These are phyloP conservation scores for Epichloe hybrida DNA, from an alignment of 2,329 filamentous ascomycete species.

Conservation along the genomic window DNA sequence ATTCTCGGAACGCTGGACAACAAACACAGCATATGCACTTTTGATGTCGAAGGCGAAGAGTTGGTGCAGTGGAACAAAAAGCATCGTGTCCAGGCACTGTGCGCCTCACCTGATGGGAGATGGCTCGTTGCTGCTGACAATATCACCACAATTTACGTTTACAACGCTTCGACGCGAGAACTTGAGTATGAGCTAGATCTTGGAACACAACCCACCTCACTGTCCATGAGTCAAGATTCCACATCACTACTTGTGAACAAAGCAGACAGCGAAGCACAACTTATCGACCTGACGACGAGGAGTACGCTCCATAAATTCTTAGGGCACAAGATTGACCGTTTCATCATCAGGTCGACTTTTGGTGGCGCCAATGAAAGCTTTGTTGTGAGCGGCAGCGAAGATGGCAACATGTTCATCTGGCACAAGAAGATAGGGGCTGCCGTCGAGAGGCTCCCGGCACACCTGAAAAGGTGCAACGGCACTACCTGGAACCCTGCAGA, in stretches of 20 bases:
- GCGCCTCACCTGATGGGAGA: conserved; percentile 67
- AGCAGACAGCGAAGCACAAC: conserved; percentile 59
- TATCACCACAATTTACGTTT: conserved; percentile 60
- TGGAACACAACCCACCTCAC: conserved; percentile 58
- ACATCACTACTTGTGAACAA: conserved; percentile 70
- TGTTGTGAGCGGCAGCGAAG: conserved; percentile 80
- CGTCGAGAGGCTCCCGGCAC: conserved; percentile 64
- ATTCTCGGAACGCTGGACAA: conserved; percentile 67
- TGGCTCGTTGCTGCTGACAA: conserved; percentile 69
- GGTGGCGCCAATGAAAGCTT: conserved; percentile 89
- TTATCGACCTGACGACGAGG: conserved; percentile 64
- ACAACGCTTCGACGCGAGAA: conserved; percentile 62
- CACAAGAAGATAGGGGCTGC: conserved; percentile 68
- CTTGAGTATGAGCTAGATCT: conserved; percentile 59
- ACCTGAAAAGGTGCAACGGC: conserved; percentile 65
- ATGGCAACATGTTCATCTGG: conserved; percentile 72
- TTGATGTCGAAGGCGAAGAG: conserved; percentile 49
- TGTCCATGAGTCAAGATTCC: conserved; percentile 74
- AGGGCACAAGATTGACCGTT: conserved; percentile 63
- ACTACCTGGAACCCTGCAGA: conserved; percentile 81
- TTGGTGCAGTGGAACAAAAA: conserved; percentile 53
- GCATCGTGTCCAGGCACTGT: conserved; percentile 71
- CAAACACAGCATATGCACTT: conserved; percentile 53
- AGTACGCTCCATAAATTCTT: conserved; percentile 61
- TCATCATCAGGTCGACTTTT: conserved; percentile 68